Evolutionary conservation across 768 basidiomycete species (phyloP).

Genomic region (Leccinum broughii): DNA sequence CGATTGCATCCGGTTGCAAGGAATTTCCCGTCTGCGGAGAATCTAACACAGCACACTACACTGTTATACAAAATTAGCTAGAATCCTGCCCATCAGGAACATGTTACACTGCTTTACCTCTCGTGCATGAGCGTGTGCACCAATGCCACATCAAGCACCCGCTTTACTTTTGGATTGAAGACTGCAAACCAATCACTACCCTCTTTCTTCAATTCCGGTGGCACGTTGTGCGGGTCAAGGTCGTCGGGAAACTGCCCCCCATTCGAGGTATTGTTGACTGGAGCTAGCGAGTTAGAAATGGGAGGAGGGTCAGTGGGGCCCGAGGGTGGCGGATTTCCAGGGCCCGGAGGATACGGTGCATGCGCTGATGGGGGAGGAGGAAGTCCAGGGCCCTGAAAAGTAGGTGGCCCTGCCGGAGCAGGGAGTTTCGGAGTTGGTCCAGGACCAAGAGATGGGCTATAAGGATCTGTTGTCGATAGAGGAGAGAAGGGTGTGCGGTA

Average conservation of each 20-base stretch:
- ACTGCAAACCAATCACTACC: conserved; percentile 88
- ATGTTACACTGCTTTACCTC: conserved; percentile 50
- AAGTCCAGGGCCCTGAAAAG: conserved; percentile 38
- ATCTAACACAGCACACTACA: conserved; percentile 88
- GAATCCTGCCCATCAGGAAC: neutral
- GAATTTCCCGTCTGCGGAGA: conserved; percentile 90
- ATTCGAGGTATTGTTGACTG: conserved; percentile 29
- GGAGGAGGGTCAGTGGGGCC: conserved; percentile 27
- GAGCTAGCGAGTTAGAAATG: conserved; percentile 25
- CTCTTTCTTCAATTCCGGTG: conserved; percentile 49
- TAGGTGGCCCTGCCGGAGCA: conserved; percentile 28
- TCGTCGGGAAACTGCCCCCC: conserved; percentile 36
- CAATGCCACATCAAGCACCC: conserved; percentile 73
- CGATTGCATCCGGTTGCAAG: conserved; percentile 97
- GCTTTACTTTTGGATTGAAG: conserved; percentile 80
- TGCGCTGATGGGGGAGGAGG: conserved; percentile 36
- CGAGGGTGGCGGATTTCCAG: conserved; percentile 35
- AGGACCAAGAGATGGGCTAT: conserved; percentile 38
- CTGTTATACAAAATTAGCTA: conserved; percentile 36
- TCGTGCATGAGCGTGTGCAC: conserved; percentile 91
- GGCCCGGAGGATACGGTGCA: conserved; percentile 33
- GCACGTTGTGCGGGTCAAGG: conserved; percentile 36
- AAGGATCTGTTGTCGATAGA: conserved; percentile 34
- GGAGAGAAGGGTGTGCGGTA: conserved; percentile 27
- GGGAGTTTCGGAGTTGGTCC: conserved; percentile 42